phyloP scores from a whole-genome alignment of 129 eudicot genomes.

The Mikania micrantha region DNA sequence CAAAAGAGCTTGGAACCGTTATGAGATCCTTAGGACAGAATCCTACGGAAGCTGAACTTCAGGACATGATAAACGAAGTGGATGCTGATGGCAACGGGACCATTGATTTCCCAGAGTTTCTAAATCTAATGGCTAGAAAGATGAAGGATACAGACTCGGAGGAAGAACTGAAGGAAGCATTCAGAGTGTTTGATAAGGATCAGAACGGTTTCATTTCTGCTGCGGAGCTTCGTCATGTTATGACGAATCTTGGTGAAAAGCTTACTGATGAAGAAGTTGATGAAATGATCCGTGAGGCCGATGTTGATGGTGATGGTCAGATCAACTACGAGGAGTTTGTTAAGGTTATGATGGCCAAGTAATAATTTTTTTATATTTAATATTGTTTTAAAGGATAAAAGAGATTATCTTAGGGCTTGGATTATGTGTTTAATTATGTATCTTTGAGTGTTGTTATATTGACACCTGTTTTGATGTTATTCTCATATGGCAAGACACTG shows the following conservation, averaged over 20 bases:
- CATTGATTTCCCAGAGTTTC: constrained; percentile 34
- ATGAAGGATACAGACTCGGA: constrained; percentile 39
- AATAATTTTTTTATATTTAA: constrained; percentile 1
- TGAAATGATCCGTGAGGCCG: constrained; percentile 36
- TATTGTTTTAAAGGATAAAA: constrained; percentile 9
- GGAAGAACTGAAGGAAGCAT: constrained; percentile 37
- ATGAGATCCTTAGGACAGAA: constrained; percentile 38
- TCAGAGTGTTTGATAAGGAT: constrained; percentile 35
- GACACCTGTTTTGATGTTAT: constrained; percentile 4
- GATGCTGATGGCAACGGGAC: constrained; percentile 40
- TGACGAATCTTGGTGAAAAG: constrained; percentile 38
- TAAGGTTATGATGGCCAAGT: constrained; percentile 43
- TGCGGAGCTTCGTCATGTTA: constrained; percentile 36
- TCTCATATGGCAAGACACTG: neutral
- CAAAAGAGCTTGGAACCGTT: constrained; percentile 38
- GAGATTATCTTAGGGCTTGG: constrained; percentile 1
- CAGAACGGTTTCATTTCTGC: constrained; percentile 38
- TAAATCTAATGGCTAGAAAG: constrained; percentile 35
- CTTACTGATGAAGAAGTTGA: constrained; percentile 41
- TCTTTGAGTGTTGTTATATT: constrained; percentile 20
- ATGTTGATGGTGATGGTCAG: constrained; percentile 37
- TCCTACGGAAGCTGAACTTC: constrained; percentile 37
- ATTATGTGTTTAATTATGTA: constrained; percentile 22
- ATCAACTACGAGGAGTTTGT: constrained; percentile 38
- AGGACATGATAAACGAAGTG: constrained; percentile 37